phyloP scores from a whole-genome alignment of 257 asterid genomes.

The Jaltomata sinuosa region DNA sequence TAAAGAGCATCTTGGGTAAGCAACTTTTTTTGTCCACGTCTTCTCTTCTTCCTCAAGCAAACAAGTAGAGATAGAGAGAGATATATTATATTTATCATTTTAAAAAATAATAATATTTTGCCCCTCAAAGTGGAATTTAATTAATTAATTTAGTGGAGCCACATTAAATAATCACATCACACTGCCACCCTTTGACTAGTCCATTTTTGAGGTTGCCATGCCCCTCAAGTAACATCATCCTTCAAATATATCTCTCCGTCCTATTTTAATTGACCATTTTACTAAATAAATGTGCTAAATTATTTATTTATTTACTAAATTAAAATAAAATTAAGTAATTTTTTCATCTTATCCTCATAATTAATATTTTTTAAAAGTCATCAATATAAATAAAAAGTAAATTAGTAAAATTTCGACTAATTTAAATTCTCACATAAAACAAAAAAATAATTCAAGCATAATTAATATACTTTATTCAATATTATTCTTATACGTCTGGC shows the following conservation, averaged over 20 bases:
- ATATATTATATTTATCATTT: not conserved
- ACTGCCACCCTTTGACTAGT: not conserved
- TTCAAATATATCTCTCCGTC: too few relatives aligned
- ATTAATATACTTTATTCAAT: not conserved
- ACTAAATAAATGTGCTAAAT: too few relatives aligned
- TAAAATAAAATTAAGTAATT: too few relatives aligned
- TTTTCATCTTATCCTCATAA: too few relatives aligned
- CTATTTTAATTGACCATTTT: too few relatives aligned
- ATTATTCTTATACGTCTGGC: accelerated
- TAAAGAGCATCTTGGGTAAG: not conserved
- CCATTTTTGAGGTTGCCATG: slow-evolving; percentile 4
- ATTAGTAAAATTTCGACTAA: too few relatives aligned
- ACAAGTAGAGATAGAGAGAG: not conserved
- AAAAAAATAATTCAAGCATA: not conserved
- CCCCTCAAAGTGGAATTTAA: not conserved
- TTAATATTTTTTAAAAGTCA: too few relatives aligned
- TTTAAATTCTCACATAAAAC: accelerated
- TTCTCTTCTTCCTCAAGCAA: slow-evolving; percentile 11
- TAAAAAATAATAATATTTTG: not conserved
- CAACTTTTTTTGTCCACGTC: slow-evolving; percentile 5
- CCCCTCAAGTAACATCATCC: slow-evolving; percentile 1
- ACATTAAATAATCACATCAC: not conserved
- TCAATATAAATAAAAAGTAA: too few relatives aligned
- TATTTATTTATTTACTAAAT: too few relatives aligned
- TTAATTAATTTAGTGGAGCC: not conserved